Evolutionary conservation across 140 eudicot genomes (phyloP), one percentile per base, ranked within the genome.

Genomic region (Oenanthe javanica): DNA sequence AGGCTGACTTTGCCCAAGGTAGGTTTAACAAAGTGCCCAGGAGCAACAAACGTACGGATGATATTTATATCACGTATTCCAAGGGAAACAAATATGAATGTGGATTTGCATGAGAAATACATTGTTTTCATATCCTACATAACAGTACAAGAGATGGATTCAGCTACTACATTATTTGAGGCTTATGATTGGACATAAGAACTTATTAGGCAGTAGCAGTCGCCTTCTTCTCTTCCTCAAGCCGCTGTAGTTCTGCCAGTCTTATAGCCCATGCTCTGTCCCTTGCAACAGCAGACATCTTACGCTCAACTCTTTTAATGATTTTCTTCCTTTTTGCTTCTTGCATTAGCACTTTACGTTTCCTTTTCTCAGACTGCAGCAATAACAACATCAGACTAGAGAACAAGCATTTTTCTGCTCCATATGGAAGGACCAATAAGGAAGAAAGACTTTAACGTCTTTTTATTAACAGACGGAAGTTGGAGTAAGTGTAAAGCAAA

Each of bases 241-340:
- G 84, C 85, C 80, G 84, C 76, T 91, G 87, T 76, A 93, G 83
- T 82, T 94, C 96, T 42, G 85, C 83, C 47, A 93, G 84, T 85
- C 92, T 83, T 83, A 87, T 86, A 47, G 90, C 90, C 98, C 98
- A 94, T 5, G 93, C 97, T 80, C 96, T 90, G 14, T 94, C 98
- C 79, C 98, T 94, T 25, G 97, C 98, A 75, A 92, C 98, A 50
- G 98, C 97, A 74, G 96, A 97, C 97, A 94, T 94, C 88, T 91
- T 92, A 7, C 94, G 86, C 89, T 94, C 97, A 59, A 92, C 90
- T 86, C 89, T 88, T 67, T 84, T 76, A 54, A 80, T 83, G 50
- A 61, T 80, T 80, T 94, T 94, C 87, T 89, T 94, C 85, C 82
- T 66, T 59, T 89, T 94, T 12, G 96, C 98, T 86, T 89, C 96